Evolutionary conservation across 495 filamentous ascomycete species (phyloP), one percentile per base, ranked within the genome.

Genomic region (Bathelium albidoporum): DNA sequence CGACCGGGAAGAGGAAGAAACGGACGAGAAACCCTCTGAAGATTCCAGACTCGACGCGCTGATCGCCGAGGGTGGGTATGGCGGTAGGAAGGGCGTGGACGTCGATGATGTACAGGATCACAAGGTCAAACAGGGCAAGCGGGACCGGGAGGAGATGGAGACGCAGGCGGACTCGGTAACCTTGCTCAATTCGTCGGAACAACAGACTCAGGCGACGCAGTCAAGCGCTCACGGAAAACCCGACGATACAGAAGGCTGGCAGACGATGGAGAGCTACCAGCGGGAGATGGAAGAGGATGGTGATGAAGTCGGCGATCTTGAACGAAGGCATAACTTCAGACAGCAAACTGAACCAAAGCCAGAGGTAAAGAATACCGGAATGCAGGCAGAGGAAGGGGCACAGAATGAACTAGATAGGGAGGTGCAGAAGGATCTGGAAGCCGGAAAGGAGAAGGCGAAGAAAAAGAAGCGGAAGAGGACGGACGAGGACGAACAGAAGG

Each of bases 401-500:
- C 9, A 26, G 43, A 10, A 55, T 36, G 20, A 18, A 63, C 22
- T 53, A 55, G 59, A 32, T n/a, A 55, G 24, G 7, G 49, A 28
- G 24, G 49, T 55, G 24, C 49, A 20, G 22, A 55, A 55, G 49
- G 49, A 55, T 55, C 24, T 55, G 4, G 22, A 55, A 16, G 24
- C 49, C 24, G 4, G 49, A 26, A 63, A 39, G 16, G 58, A 36
- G 26, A 59, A 26, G 14, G 31, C 28, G 20, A 69, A 66, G 58
- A 36, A n/a, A n/a, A n/a, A 22, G 61, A 66, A 62, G 52, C 59
- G 52, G 59, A 72, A 62, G 64, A 64, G 53, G 74, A 72, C 74
- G 59, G 74, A 76, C 60, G 75, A 81, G 64, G 82, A 76, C 69
- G 77, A 81, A 68, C 61, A 73, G 63, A 71, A 79, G 67, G 76